phyloP scores from a whole-genome alignment of 805 yeast genomes.

The Hanseniaspora lachancei region DNA sequence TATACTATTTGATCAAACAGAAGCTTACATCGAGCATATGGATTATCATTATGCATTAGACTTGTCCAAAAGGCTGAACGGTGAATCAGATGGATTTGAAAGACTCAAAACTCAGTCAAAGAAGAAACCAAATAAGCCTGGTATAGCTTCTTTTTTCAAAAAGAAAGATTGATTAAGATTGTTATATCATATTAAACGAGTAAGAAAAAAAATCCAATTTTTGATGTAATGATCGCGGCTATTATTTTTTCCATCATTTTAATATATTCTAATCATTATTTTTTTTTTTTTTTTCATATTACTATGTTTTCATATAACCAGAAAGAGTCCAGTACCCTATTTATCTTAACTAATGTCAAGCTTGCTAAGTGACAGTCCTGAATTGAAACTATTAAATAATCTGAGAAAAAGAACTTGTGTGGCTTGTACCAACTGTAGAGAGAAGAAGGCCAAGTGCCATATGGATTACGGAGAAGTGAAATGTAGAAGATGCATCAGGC shows the following conservation, averaged over 20 bases:
- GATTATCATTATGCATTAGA: conserved; percentile 44
- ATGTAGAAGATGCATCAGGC: conserved; percentile 74
- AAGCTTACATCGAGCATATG: conserved; percentile 33
- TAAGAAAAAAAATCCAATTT: neutral
- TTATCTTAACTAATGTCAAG: neutral
- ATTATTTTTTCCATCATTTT: neutral
- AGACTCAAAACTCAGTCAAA: neutral
- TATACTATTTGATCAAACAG: conserved; percentile 13
- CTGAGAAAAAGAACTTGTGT: conserved; percentile 46
- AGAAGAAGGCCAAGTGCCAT: conserved; percentile 76
- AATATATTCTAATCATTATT: neutral
- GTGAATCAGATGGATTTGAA: conserved; percentile 13
- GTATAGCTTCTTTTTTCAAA: neutral
- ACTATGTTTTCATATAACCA: neutral
- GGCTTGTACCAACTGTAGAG: conserved; percentile 78
- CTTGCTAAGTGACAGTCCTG: neutral
- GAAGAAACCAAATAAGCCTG: neutral
- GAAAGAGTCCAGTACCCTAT: neutral
- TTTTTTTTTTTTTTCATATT: neutral
- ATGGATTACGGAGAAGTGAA: conserved; percentile 57
- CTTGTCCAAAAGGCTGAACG: conserved; percentile 34
- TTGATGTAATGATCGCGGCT: neutral
- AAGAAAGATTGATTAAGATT: neutral
- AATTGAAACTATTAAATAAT: neutral
- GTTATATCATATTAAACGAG: neutral